phyloP scores from a whole-genome alignment of 1,284 basidiomycete genomes.

The Microbotryum intermedium region DNA sequence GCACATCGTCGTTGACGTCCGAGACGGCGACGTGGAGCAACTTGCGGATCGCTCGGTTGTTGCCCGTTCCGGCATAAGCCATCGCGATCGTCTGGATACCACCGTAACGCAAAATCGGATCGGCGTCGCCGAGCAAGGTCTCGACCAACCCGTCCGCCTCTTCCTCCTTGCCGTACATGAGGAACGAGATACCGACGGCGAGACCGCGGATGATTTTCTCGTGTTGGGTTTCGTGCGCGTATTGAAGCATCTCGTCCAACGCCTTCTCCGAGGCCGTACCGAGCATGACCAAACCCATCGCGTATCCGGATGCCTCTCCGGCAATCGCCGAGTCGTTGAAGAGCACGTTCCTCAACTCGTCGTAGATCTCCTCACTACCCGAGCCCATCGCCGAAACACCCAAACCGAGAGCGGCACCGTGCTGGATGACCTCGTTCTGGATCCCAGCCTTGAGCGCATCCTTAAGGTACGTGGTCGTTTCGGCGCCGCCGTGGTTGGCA shows the following conservation, averaged over 20 bases:
- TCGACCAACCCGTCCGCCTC: slow-evolving; percentile 72
- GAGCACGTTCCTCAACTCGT: slow-evolving; percentile 74
- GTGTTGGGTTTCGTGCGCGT: slow-evolving; percentile 90
- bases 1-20: slow-evolving; percentile 91
- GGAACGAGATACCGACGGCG: slow-evolving; percentile 79
- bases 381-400: slow-evolving; percentile 89
- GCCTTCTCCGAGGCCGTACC: slow-evolving; percentile 70
- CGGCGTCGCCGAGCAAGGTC: slow-evolving; percentile 72
- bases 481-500: slow-evolving; percentile 51
- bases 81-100: slow-evolving; percentile 90
- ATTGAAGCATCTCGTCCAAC: slow-evolving; percentile 85
- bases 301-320: slow-evolving; percentile 86
- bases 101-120: slow-evolving; percentile 88
- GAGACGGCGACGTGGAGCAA: slow-evolving; percentile 90
- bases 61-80: slow-evolving; percentile 87
- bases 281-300: slow-evolving; percentile 94
- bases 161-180: slow-evolving; percentile 84
- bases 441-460: slow-evolving; percentile 62
- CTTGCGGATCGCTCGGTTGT: slow-evolving; percentile 82
- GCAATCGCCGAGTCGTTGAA: slow-evolving; percentile 90
- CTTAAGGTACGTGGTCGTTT: slow-evolving; percentile 63
- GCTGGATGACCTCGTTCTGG: slow-evolving; percentile 73
- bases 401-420: slow-evolving; percentile 86
- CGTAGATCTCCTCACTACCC: slow-evolving; percentile 73
- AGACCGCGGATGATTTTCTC: slow-evolving; percentile 96